These are phyloP conservation scores for Epichloe aotearoae DNA, from an alignment of 2,329 filamentous ascomycete genomes.

Conservation along the genomic window DNA sequence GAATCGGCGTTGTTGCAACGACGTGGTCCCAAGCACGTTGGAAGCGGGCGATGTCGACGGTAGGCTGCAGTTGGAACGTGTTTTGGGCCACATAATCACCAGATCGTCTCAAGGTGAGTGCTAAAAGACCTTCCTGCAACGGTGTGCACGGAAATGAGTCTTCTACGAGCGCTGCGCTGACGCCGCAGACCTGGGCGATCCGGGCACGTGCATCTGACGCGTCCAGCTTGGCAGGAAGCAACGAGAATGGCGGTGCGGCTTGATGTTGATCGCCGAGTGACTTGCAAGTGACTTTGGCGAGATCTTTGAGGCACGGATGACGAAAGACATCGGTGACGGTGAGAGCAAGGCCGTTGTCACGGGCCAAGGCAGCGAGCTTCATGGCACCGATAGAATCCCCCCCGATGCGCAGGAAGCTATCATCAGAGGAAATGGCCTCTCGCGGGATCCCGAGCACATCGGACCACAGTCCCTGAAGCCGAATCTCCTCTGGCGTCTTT, in stretches of 20 bases:
- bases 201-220: neutral
- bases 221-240: neutral
- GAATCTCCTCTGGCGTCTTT: neutral
- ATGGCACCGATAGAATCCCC: slow-evolving; percentile 7
- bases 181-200: neutral
- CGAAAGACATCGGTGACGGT: slow-evolving; percentile 27
- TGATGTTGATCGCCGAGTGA: neutral
- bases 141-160: slow-evolving; percentile 4
- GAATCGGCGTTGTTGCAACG: neutral
- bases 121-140: slow-evolving; percentile 3
- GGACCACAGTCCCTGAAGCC: slow-evolving; percentile 7
- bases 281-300: neutral
- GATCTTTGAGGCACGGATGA: slow-evolving; percentile 3
- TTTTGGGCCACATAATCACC: slow-evolving; percentile 3
- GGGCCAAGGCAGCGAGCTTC: slow-evolving; percentile 26
- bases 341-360: slow-evolving; percentile 19
- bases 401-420: slow-evolving; percentile 6
- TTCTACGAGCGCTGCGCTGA: neutral
- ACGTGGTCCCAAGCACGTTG: slow-evolving; percentile 2
- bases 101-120: neutral
- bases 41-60: neutral
- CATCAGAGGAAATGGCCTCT: slow-evolving; percentile 3
- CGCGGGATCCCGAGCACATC: slow-evolving; percentile 3
- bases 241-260: neutral
- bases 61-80: neutral